These are phyloP conservation scores for Penicillium verrucosum DNA, from an alignment of 2,329 filamentous ascomycete genomes.

Conservation along the genomic window DNA sequence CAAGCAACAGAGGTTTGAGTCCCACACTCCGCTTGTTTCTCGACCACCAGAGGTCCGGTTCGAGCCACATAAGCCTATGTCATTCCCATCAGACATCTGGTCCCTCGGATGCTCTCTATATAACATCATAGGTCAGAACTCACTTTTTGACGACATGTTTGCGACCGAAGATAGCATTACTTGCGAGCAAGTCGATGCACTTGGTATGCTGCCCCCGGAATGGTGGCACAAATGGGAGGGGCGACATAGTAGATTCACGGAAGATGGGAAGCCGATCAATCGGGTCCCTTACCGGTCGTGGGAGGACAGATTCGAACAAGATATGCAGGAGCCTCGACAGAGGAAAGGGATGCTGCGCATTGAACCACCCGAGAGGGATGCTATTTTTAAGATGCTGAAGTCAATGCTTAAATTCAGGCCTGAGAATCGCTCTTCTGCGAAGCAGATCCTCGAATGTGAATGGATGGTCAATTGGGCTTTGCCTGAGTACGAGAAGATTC, in stretches of 20 bases:
- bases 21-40: constrained; percentile 29
- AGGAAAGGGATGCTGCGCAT: constrained; percentile 19
- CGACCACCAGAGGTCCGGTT: constrained; percentile 40
- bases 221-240: constrained; percentile 30
- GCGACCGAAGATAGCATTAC: constrained; percentile 30
- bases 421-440: constrained; percentile 23
- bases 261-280: constrained; percentile 26
- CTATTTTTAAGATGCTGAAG: constrained; percentile 27
- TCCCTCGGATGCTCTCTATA: too few species aligned
- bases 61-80: constrained; percentile 33
- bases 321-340: constrained; percentile 29
- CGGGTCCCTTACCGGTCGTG: constrained; percentile 20
- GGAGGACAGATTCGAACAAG: constrained; percentile 27
- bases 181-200: constrained; percentile 31
- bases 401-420: constrained; percentile 29
- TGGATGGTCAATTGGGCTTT: constrained; percentile 34
- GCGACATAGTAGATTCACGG: constrained; percentile 20
- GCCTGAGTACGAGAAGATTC: constrained; percentile 21
- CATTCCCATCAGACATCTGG: constrained; percentile 41
- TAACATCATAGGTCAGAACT: too few species aligned
- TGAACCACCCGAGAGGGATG: constrained; percentile 24
- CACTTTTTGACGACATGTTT: constrained; percentile 30
- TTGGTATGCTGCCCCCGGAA: constrained; percentile 30
- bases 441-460: constrained; percentile 27
- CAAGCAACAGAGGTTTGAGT: constrained; percentile 23